phyloP scores from a whole-genome alignment of 2,329 filamentous ascomycete species.

The Macrophomina tecta region DNA sequence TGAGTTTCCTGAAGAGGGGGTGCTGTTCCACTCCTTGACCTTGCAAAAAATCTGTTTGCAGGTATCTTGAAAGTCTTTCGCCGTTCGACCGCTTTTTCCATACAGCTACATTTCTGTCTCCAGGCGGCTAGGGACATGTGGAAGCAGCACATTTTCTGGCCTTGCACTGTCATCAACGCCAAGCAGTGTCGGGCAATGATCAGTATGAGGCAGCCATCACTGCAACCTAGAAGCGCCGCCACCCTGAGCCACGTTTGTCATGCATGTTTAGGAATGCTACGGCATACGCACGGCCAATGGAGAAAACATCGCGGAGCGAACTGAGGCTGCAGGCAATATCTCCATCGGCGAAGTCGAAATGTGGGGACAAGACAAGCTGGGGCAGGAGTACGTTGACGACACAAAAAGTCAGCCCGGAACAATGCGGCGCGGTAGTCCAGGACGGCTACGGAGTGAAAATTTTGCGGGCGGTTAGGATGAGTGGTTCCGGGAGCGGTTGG shows the following conservation, averaged over 20 bases:
- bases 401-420: neutral
- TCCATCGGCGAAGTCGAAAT: neutral
- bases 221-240: neutral
- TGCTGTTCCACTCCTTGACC: no score
- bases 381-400: neutral
- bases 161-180: neutral
- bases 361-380: neutral
- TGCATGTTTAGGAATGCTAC: slow-evolving; percentile 5
- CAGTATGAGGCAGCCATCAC: neutral
- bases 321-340: neutral
- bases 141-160: neutral
- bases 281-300: neutral
- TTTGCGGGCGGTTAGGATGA: neutral
- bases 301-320: neutral
- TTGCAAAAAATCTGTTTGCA: neutral
- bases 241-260: slow-evolving; percentile 9
- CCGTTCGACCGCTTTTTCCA: no score
- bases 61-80: neutral
- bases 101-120: no score
- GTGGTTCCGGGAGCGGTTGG: slow-evolving; percentile 2
- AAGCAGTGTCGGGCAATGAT: neutral
- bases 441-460: neutral
- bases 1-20: no score
- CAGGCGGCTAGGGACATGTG: no score
- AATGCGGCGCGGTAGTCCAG: neutral